phyloP scores from a whole-genome alignment of 2,329 filamentous ascomycete species.

The Clonostachys sp. region DNA sequence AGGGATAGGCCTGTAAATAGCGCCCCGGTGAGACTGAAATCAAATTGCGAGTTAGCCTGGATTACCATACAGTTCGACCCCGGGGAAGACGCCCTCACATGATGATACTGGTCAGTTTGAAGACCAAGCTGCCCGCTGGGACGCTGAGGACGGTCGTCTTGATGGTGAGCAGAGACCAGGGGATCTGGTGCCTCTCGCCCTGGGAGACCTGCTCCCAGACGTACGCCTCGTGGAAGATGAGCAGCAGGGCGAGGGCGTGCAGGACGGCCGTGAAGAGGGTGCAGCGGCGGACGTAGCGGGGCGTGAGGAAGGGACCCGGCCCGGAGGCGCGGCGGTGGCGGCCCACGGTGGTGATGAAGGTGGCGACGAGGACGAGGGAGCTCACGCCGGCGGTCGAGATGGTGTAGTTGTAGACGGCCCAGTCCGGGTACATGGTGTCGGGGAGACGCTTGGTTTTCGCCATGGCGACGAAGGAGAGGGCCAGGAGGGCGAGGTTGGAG shows the following conservation, averaged over 20 bases:
- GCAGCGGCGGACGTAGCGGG: conserved; percentile 15
- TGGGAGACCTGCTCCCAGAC: neutral
- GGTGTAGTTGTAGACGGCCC: conserved; percentile 10
- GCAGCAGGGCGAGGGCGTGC: conserved; percentile 5
- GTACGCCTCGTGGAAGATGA: conserved; percentile 6
- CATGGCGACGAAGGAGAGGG: conserved; percentile 8
- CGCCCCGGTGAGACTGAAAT: no score
- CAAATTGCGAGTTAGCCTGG: no score
- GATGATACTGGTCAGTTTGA: neutral
- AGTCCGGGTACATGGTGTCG: neutral
- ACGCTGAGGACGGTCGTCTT: neutral
- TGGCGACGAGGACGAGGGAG: conserved; percentile 4
- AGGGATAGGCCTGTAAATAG: no score
- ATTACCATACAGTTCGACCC: no score
- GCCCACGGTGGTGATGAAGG: conserved; percentile 6
- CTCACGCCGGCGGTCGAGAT: conserved; percentile 7
- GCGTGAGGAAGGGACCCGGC: neutral
- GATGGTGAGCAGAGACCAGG: no score
- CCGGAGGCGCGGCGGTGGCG: conserved; percentile 1
- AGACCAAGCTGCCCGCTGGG: neutral
- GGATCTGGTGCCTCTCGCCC: neutral
- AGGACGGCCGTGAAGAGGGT: conserved; percentile 13
- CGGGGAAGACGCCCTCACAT: neutral
- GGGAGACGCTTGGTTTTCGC: neutral
- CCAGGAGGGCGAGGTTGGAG: conserved; percentile 11